A percentile compares a stretch with the other conserved stretches of the same genome.
phyloP scores from a whole-genome alignment of 1,139 yeast species.

The Kodamaea plutei region DNA sequence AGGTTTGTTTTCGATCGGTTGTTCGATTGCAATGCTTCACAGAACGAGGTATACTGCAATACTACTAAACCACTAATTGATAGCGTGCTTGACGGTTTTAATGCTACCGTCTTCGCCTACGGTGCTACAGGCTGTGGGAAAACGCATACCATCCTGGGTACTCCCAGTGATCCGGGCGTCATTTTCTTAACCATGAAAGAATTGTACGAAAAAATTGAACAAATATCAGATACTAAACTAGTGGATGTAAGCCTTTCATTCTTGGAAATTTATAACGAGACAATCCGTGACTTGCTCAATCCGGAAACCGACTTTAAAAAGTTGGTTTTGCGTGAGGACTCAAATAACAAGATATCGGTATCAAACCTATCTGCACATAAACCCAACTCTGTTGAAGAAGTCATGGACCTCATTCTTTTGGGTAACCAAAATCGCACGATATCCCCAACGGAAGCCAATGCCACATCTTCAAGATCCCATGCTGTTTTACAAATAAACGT shows the following conservation, averaged over 20 bases:
- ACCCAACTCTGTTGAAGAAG: slow-evolving; percentile 67
- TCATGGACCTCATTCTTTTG: slow-evolving; percentile 67
- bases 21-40: slow-evolving; percentile 63
- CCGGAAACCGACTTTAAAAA: slow-evolving; percentile 46
- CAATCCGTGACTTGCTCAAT: slow-evolving; percentile 69
- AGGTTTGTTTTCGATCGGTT: slow-evolving; percentile 78
- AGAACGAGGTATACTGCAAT: slow-evolving; percentile 59
- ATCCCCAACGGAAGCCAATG: slow-evolving; percentile 88
- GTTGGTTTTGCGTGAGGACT: slow-evolving; percentile 69
- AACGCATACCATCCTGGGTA: slow-evolving; percentile 85
- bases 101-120: slow-evolving; percentile 92
- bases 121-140: slow-evolving; percentile 99
- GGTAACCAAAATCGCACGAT: slow-evolving; percentile 79
- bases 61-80: slow-evolving; percentile 75
- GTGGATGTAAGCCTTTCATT: slow-evolving; percentile 68
- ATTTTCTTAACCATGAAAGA: slow-evolving; percentile 78
- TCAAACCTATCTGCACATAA: slow-evolving; percentile 65
- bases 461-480: slow-evolving; percentile 86
- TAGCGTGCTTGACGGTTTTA: slow-evolving; percentile 75
- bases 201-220: slow-evolving; percentile 58
- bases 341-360: slow-evolving; percentile 63
- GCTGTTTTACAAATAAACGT: slow-evolving; percentile 85
- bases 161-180: slow-evolving; percentile 70
- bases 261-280: slow-evolving; percentile 87
- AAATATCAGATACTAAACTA: slow-evolving; percentile 48